A percentile compares a stretch with the other conserved stretches of the same genome.
These are phyloP conservation scores for Zasmidium cellare DNA, from an alignment of 2,329 filamentous ascomycete species.

Conservation along the genomic window DNA sequence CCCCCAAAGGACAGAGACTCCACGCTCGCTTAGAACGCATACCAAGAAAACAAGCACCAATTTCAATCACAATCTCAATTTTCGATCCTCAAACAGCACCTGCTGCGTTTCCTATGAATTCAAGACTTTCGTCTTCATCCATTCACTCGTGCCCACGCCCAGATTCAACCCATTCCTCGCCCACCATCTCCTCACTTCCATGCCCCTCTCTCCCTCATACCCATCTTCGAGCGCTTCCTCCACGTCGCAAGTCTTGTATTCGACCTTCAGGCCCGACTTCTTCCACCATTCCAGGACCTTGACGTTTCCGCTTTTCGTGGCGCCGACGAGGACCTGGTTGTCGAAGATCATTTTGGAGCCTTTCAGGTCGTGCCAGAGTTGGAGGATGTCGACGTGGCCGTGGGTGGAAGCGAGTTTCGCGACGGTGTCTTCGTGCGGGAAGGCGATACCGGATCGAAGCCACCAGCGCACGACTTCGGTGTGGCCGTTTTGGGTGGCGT, in stretches of 20 bases:
- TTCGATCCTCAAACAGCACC: constrained; percentile 1
- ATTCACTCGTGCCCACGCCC: constrained; percentile 79
- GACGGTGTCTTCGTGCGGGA: constrained; percentile 77
- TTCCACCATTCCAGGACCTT: constrained; percentile 93
- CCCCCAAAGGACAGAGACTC: constrained; percentile 2
- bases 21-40: constrained; percentile 18
- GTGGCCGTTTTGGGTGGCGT: constrained; percentile 80
- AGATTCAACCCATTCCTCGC: constrained; percentile 78
- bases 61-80: constrained; percentile 7
- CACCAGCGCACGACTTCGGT: constrained; percentile 81
- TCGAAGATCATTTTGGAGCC: constrained; percentile 80
- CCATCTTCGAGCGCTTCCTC: constrained; percentile 93
- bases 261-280: constrained; percentile 71
- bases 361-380: constrained; percentile 76
- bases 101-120: constrained; percentile 9
- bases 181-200: constrained; percentile 83
- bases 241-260: constrained; percentile 94
- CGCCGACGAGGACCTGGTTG: constrained; percentile 77
- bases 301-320: constrained; percentile 83
- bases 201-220: constrained; percentile 66
- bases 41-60: too few relatives aligned
- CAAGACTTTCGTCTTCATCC: constrained; percentile 80
- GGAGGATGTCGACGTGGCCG: constrained; percentile 79
- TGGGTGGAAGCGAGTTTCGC: constrained; percentile 82
- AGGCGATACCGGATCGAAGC: constrained; percentile 77